Base-by-base conservation (phyloP, 2,329 filamentous ascomycete genomes). In the Periconia digitata region DNA sequence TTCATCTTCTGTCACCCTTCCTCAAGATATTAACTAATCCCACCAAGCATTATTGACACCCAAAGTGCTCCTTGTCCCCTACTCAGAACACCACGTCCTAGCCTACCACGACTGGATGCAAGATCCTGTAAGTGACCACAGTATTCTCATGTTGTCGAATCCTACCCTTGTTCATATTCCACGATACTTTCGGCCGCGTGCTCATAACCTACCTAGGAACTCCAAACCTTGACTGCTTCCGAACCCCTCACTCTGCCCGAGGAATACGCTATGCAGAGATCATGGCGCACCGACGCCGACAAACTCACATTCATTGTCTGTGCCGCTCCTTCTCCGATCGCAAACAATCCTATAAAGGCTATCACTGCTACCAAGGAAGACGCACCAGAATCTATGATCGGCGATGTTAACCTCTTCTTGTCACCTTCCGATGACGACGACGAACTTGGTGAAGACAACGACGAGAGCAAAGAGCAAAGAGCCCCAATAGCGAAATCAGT, bases 221-320 rank as follows among this genome's bases (percentile, higher is more conserved):
- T 96, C 34, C 92, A 87, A 74, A 78, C 85, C 71, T 86, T 88
- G 45, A 97, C 92, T 0, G 91, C 92, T 1, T 96, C 92, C 0
- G 91, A 96, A 54, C 89, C 86, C 0, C 79, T 97, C 43, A 85
- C 82, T 0, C 76, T 96, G 0, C 77, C 83, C 1, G 87, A 96
- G 66, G 92, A 97, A 76, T 90, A 94, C 71, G 82, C 84, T 42
- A 97, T 96, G 85, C 92, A 96, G 71, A 74, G 75, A n/a, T 90
- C 85, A 55, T 97, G 92, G 92, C 85, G 91, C 32, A 75, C 75
- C 17, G 89, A 94, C 36, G 72, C 75, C 21, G 92, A 97, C 72
- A 97, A 97, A 74, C 72, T 97, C 52, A 97, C 92, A 0, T 97
- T 96, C 60, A 96, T 97, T 67, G 72, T 89, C 45, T 96, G 90